These are phyloP conservation scores for Cadophora malorum DNA, from an alignment of 2,329 filamentous ascomycete species.

Conservation along the genomic window DNA sequence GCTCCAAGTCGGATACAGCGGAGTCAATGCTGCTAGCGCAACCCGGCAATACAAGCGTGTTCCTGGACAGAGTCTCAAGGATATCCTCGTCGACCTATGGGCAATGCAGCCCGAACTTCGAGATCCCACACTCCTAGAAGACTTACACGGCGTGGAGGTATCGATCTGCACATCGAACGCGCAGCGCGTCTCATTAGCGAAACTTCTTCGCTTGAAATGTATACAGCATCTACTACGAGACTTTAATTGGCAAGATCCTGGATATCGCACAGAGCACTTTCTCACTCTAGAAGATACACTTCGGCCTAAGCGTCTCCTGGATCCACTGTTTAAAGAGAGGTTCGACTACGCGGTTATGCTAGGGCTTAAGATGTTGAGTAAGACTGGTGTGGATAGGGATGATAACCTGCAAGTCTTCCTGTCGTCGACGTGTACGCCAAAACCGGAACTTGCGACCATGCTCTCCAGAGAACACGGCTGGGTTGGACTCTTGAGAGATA, in stretches of 20 bases:
- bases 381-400: constrained; percentile 22
- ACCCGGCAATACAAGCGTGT: constrained; percentile 25
- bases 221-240: constrained; percentile 23
- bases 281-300: too few relatives aligned
- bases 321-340: too few relatives aligned
- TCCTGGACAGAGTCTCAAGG: constrained; percentile 24
- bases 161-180: constrained; percentile 24
- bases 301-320: too few relatives aligned
- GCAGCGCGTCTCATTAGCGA: constrained; percentile 18
- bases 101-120: constrained; percentile 22
- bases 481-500: constrained; percentile 25
- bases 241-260: too few relatives aligned
- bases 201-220: constrained; percentile 21
- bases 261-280: too few relatives aligned
- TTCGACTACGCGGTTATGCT: constrained; percentile 28
- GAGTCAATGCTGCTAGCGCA: constrained; percentile 20
- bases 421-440: constrained; percentile 25
- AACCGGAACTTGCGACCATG: constrained; percentile 28
- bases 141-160: constrained; percentile 25
- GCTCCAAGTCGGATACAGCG: constrained; percentile 27
- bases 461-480: constrained; percentile 24
- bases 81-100: constrained; percentile 26
- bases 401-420: constrained; percentile 25
- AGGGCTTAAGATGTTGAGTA: constrained; percentile 28
- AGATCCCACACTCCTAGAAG: constrained; percentile 19